These are phyloP conservation scores for Aegilops sharonensis DNA, from an alignment of 176 grass and related monocot genomes.

Conservation along the genomic window DNA sequence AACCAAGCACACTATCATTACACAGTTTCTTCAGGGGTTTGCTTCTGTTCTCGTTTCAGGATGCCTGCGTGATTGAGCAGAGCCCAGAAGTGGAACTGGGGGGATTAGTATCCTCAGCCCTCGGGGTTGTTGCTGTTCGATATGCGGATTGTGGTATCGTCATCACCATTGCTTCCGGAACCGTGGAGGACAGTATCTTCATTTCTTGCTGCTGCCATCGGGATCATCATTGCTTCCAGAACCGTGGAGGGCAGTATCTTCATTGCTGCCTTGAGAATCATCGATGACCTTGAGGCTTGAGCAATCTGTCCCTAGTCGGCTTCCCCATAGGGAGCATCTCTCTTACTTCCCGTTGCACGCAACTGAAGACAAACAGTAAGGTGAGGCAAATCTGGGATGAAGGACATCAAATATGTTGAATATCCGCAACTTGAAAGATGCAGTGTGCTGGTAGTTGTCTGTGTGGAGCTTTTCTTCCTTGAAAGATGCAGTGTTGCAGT, in stretches of 20 bases:
- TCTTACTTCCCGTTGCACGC: neutral
- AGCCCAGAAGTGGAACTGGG: too few species aligned
- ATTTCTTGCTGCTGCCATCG: neutral
- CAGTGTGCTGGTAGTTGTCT: neutral
- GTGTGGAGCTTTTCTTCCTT: neutral
- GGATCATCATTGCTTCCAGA: neutral
- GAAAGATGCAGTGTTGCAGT: neutral
- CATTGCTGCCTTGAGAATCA: neutral
- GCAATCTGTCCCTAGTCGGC: neutral
- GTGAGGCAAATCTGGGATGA: neutral
- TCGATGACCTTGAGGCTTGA: neutral
- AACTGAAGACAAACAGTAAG: neutral
- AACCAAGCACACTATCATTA: too few species aligned
- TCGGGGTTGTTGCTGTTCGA: too few species aligned
- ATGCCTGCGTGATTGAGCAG: too few species aligned
- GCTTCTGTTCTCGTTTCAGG: too few species aligned
- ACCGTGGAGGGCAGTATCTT: too few species aligned
- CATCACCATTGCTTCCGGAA: neutral
- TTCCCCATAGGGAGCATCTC: neutral
- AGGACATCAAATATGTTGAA: neutral
- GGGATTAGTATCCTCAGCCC: too few species aligned
- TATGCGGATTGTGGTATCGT: neutral
- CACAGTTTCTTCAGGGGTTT: too few species aligned
- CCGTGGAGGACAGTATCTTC: too few species aligned
- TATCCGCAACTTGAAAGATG: neutral